Conservation (phyloP, 345 rosid genomes). For the Diplotaxis tenuifolia region DNA sequence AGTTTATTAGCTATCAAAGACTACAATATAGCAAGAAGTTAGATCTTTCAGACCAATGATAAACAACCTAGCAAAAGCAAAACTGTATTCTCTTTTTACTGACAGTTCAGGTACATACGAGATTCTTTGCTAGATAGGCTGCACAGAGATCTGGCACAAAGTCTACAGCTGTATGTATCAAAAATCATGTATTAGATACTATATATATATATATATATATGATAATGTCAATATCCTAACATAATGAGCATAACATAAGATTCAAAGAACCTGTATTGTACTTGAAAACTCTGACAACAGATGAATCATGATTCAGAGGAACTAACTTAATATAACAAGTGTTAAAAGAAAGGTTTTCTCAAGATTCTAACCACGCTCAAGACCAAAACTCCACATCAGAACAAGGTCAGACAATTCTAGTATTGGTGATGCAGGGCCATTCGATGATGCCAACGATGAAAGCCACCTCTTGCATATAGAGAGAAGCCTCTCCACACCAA, state of each 20-base stretch:
- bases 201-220: too few species aligned
- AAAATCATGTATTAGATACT: constrained; percentile 38
- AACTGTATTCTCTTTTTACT: constrained; percentile 1
- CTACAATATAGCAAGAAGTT: not conserved
- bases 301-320: constrained; percentile 5
- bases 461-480: constrained; percentile 50
- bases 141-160: constrained; percentile 56
- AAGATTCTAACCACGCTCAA: constrained; percentile 52
- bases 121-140: constrained; percentile 66
- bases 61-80: not conserved
- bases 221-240: constrained; percentile 11
- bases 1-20: constrained; percentile 20
- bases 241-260: not conserved
- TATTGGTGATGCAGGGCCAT: constrained; percentile 22
- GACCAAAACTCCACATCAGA: constrained; percentile 61
- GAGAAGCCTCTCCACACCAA: constrained; percentile 62
- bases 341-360: not conserved
- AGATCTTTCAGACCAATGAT: not conserved
- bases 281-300: not conserved
- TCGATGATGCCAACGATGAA: constrained; percentile 37
- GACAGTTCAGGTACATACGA: constrained; percentile 46
- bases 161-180: constrained; percentile 55
- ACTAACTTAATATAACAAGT: not conserved
- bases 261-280: too few species aligned
- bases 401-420: constrained; percentile 58